Base-by-base conservation (phyloP, 208 protist genomes). In the Eutreptiella sp. region DNA sequence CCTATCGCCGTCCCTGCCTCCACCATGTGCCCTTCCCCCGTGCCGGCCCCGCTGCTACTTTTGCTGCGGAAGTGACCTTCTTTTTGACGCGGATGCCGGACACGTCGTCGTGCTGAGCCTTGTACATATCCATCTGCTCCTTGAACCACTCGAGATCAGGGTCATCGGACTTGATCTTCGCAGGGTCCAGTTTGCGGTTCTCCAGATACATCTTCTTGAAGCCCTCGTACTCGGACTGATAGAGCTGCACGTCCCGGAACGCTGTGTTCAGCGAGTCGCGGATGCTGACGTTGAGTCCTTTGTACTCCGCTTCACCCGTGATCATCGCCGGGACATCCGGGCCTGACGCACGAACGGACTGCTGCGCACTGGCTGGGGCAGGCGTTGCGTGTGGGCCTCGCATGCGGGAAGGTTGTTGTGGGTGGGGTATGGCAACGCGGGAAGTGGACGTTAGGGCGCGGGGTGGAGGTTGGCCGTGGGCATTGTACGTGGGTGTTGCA, bases 271-370 rank as follows among this genome's bases (percentile, higher is more conserved):
- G 63, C 33, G 78, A 77, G 4, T 74, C 68, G 16, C 79, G 75
- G 34, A 96, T 89, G 11, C 54, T 55, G 0, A 53, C 57, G 65
- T 89, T 77, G 58, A 87, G 72, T 24, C 76, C 46, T 55, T 87
- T 81, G 72, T 92, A 95, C 36, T 67, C 64, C 38, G 88, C 80
- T 66, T 93, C 83, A 23, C 78, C 75, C 48, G 85, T 77, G 36
- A 95, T 76, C 83, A 93, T 90, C 55, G 89, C 87, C 27, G 68
- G 66, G 28, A 94, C 83, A 53, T 90, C 84, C 11, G 87, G 85
- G 11, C 87, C 89, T 41, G 73, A n/a, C n/a, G n/a, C n/a, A n/a
- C n/a, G n/a, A 55, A 21, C 16, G 16, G 16, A 58, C 1, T 27
- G 50, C 58, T 29, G 38, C n/a, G n/a, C n/a, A n/a, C n/a, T n/a